Evolutionary conservation across 2,329 filamentous ascomycete species (phyloP).

Genomic region (Lachnellula hyalina): DNA sequence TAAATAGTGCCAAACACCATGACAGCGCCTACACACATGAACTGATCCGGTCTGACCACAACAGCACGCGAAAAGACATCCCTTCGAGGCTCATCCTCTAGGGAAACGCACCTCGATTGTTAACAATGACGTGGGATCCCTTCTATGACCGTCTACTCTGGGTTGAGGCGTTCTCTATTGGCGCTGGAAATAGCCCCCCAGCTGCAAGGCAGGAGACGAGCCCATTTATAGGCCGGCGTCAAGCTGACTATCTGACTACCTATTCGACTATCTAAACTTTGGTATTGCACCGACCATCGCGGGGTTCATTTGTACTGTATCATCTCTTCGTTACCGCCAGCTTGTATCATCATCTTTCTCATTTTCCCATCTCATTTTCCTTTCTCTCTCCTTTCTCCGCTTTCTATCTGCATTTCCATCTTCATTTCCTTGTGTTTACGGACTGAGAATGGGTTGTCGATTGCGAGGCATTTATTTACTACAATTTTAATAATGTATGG

Average conservation of each 20-base stretch:
- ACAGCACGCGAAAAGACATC: neutral
- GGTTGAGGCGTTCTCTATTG: slow-evolving; percentile 7
- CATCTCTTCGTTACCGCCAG: slow-evolving; percentile 10
- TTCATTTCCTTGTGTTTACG: slow-evolving; percentile 9
- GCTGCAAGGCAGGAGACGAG: neutral
- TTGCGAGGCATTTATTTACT: slow-evolving; percentile 12
- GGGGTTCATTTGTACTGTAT: slow-evolving; percentile 12
- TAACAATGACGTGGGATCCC: slow-evolving; percentile 1
- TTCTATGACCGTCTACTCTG: neutral
- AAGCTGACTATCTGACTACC: neutral
- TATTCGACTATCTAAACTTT: slow-evolving; percentile 1
- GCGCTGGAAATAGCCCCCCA: slow-evolving; percentile 11
- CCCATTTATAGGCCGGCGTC: slow-evolving; percentile 5
- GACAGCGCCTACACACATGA: slow-evolving; percentile 1
- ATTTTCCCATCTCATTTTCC: slow-evolving; percentile 6
- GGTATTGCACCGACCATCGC: neutral
- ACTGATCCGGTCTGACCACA: neutral
- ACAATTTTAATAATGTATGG: slow-evolving; percentile 30
- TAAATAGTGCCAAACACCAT: slow-evolving; percentile 8
- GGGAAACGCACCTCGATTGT: neutral
- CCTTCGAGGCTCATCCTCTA: slow-evolving; percentile 1
- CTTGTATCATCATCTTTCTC: slow-evolving; percentile 6
- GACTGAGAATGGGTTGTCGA: slow-evolving; percentile 10
- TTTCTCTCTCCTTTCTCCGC: slow-evolving; percentile 33
- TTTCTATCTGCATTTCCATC: slow-evolving; percentile 8